These are phyloP conservation scores for Marasmius fiardii DNA, from an alignment of 1,284 basidiomycete species.

Conservation along the genomic window DNA sequence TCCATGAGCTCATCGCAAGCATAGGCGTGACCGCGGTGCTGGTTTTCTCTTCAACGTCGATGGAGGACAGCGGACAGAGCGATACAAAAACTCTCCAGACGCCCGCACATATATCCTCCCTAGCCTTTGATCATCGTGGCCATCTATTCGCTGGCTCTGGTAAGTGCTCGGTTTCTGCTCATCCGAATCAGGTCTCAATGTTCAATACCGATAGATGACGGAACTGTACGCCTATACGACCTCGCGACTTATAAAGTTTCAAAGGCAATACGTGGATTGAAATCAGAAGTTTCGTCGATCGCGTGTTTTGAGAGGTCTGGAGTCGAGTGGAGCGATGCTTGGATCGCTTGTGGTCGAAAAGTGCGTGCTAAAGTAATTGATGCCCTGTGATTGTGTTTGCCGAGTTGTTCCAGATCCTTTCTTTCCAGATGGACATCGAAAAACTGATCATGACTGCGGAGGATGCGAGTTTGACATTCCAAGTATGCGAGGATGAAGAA, in stretches of 20 bases:
- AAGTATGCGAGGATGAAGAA: constrained; percentile 47
- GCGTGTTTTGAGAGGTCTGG: constrained; percentile 37
- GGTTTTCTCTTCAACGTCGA: not conserved
- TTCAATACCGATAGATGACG: constrained; percentile 51
- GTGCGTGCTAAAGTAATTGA: constrained; percentile 35
- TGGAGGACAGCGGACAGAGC: constrained; percentile 2
- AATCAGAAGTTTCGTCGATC: constrained; percentile 58
- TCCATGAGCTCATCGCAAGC: no score
- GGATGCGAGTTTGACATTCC: constrained; percentile 44
- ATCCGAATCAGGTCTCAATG: not conserved
- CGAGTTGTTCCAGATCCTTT: constrained; percentile 27
- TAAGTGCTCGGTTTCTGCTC: constrained; percentile 20
- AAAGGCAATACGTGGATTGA: constrained; percentile 59
- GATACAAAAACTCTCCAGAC: constrained; percentile 27
- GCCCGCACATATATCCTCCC: constrained; percentile 44
- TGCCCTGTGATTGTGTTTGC: constrained; percentile 1
- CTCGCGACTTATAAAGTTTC: constrained; percentile 55
- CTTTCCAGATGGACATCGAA: constrained; percentile 39
- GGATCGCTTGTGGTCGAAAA: constrained; percentile 58
- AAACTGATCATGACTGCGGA: constrained; percentile 45
- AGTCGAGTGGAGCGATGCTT: constrained; percentile 42
- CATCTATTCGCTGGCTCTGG: constrained; percentile 55
- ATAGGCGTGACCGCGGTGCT: no score
- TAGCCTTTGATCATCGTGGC: constrained; percentile 39
- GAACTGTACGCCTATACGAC: constrained; percentile 63